A percentile compares a stretch with the other conserved stretches of the same genome.
These are phyloP conservation scores for Paspalum notatum DNA, from an alignment of 176 grass and related monocot species.

Conservation along the genomic window DNA sequence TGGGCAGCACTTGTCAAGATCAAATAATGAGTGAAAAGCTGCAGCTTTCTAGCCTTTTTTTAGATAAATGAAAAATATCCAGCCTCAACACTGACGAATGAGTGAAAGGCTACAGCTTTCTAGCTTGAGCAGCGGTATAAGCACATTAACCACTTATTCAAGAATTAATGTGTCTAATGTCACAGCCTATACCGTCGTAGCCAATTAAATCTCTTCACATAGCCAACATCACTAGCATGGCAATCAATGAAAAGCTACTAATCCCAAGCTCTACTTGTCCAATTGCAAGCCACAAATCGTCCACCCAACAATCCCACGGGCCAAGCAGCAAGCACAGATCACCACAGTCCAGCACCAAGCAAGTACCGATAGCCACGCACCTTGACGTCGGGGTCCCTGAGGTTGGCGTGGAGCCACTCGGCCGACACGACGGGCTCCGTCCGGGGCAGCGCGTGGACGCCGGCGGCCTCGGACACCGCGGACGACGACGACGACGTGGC, in stretches of 20 bases:
- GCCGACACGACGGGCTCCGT: constrained; percentile 81
- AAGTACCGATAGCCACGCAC: constrained; percentile 14
- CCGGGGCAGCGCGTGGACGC: constrained; percentile 55
- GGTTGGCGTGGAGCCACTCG: constrained; percentile 86
- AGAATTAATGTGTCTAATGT: neutral
- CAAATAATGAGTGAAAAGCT: neutral
- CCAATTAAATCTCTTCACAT: neutral
- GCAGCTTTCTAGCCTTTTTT: neutral
- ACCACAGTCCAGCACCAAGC: neutral
- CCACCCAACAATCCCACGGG: no score
- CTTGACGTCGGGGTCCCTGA: constrained; percentile 85
- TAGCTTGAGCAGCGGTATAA: neutral
- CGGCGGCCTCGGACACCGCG: constrained; percentile 38
- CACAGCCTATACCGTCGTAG: no score
- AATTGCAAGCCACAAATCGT: neutral
- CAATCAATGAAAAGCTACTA: neutral
- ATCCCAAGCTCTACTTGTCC: neutral
- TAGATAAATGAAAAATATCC: no score
- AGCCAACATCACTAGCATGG: neutral
- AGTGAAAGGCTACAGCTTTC: neutral
- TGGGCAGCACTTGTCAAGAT: neutral
- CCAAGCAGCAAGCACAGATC: neutral
- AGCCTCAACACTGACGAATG: no score
- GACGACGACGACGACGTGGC: constrained; percentile 51
- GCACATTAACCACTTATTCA: neutral